These are phyloP conservation scores for Endocarpon pusillum DNA, from an alignment of 495 filamentous ascomycete species.

Conservation along the genomic window DNA sequence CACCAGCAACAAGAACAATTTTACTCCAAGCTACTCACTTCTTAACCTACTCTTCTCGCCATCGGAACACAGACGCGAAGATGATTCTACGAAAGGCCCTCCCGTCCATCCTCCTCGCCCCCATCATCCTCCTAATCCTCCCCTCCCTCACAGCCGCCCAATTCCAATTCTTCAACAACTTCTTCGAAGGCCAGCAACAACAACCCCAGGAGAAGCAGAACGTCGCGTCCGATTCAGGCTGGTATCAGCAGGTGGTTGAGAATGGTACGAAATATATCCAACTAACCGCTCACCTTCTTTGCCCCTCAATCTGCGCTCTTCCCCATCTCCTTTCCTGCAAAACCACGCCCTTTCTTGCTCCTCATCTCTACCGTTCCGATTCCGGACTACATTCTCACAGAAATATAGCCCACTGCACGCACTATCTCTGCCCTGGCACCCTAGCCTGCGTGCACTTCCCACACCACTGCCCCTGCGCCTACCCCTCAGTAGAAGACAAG, in stretches of 20 bases:
- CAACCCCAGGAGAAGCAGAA: conserved; percentile 56
- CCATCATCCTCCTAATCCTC: conserved; percentile 30
- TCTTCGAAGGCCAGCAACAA: conserved; percentile 53
- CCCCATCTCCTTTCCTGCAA: not conserved
- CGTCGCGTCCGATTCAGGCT: conserved; percentile 54
- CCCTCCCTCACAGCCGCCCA: conserved; percentile 45
- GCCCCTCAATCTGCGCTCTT: conserved; percentile 1
- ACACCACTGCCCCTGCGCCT: conserved; percentile 84
- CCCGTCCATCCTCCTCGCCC: conserved; percentile 9
- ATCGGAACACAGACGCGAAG: conserved; percentile 3
- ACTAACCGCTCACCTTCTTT: conserved; percentile 8
- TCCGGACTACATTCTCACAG: no score
- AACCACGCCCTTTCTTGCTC: not conserved
- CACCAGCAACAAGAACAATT: no score
- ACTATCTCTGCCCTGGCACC: conserved; percentile 83
- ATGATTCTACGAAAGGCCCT: conserved; percentile 9
- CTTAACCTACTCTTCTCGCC: not conserved
- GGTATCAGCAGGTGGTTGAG: conserved; percentile 60
- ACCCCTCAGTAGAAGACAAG: conserved; percentile 69
- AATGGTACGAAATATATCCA: no score
- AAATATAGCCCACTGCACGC: conserved; percentile 57
- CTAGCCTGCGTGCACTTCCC: conserved; percentile 84
- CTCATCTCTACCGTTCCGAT: conserved; percentile 1
- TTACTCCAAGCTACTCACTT: no score
- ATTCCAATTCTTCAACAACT: conserved; percentile 79